Evolutionary conservation across 495 filamentous ascomycete genomes (phyloP).

Genomic region (Penicillium maclennaniae): DNA sequence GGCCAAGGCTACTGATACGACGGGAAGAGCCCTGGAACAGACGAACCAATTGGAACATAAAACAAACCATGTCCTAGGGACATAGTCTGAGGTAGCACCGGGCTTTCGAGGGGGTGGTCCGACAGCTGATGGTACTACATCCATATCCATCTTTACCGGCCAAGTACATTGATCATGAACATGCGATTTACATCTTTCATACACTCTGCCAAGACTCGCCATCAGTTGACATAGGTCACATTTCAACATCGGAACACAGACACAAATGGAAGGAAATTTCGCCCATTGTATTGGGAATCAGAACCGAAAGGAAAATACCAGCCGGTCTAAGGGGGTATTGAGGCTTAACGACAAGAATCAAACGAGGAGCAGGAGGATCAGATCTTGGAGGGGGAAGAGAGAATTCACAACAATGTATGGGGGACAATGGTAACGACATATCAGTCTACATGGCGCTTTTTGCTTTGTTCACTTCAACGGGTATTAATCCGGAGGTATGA

Average conservation of each 20-base stretch:
- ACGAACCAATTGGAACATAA: neutral
- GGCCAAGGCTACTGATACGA: neutral
- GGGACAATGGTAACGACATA: neutral
- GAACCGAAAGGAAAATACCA: slow-evolving; percentile 30
- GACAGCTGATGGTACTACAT: neutral
- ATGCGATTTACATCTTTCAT: slow-evolving; percentile 1
- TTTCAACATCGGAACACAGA: slow-evolving; percentile 4
- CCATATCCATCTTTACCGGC: slow-evolving; percentile 16
- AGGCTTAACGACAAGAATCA: slow-evolving; percentile 6
- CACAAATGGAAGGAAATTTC: slow-evolving; percentile 7
- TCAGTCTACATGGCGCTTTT: slow-evolving; percentile 10
- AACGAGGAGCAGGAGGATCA: slow-evolving; percentile 6
- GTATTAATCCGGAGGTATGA: slow-evolving; percentile 16
- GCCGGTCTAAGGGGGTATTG: slow-evolving; percentile 38
- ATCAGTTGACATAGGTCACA: slow-evolving; percentile 2
- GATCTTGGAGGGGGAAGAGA: neutral
- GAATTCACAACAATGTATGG: slow-evolving; percentile 2
- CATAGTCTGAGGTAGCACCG: neutral
- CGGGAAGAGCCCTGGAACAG: neutral
- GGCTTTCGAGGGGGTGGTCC: neutral
- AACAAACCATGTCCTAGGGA: neutral
- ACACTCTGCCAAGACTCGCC: neutral
- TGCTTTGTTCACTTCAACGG: slow-evolving; percentile 20
- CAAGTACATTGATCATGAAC: slow-evolving; percentile 6
- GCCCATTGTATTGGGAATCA: slow-evolving; percentile 5